Conservation (phyloP, 352 stramenopile genomes). For the Aphanomyces stellatus region DNA sequence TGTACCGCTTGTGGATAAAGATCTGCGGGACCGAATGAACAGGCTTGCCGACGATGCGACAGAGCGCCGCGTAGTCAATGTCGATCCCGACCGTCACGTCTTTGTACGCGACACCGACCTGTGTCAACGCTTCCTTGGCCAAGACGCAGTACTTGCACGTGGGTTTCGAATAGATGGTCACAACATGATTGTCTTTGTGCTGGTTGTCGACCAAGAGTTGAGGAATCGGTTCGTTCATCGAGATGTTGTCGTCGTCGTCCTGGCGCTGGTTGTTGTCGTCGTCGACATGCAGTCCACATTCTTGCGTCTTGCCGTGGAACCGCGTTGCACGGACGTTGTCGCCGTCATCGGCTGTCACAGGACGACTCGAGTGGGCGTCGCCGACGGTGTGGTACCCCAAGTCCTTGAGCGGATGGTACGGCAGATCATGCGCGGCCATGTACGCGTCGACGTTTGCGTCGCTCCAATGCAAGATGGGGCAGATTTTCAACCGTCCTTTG, state of each 20-base stretch:
- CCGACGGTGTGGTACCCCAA: slow-evolving; percentile 76
- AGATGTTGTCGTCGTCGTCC: slow-evolving; percentile 27
- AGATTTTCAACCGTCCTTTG: slow-evolving; percentile 78
- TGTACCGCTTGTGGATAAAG: slow-evolving; percentile 65
- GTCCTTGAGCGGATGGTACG: slow-evolving; percentile 78
- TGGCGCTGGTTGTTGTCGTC: slow-evolving; percentile 51
- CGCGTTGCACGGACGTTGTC: slow-evolving; percentile 65
- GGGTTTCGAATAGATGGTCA: slow-evolving; percentile 64
- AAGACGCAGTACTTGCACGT: slow-evolving; percentile 68
- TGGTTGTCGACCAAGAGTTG: slow-evolving; percentile 24
- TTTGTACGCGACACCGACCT: slow-evolving; percentile 51
- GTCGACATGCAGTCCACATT: slow-evolving; percentile 78
- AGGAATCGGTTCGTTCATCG: slow-evolving; percentile 44
- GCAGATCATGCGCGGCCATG: slow-evolving; percentile 52
- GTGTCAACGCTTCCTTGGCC: slow-evolving; percentile 47
- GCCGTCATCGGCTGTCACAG: slow-evolving; percentile 52
- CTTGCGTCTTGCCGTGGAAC: slow-evolving; percentile 72
- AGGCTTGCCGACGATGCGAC: slow-evolving; percentile 8
- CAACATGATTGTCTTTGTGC: too few species aligned
- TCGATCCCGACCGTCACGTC: slow-evolving; percentile 49
- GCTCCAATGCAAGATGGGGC: slow-evolving; percentile 75
- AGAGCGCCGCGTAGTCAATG: neutral
- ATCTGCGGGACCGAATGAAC: slow-evolving; percentile 77
- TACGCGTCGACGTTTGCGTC: slow-evolving; percentile 69
- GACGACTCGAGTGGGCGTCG: slow-evolving; percentile 77